phyloP scores from a whole-genome alignment of 2,329 filamentous ascomycete species.

The Aspergillus aculeatus region DNA sequence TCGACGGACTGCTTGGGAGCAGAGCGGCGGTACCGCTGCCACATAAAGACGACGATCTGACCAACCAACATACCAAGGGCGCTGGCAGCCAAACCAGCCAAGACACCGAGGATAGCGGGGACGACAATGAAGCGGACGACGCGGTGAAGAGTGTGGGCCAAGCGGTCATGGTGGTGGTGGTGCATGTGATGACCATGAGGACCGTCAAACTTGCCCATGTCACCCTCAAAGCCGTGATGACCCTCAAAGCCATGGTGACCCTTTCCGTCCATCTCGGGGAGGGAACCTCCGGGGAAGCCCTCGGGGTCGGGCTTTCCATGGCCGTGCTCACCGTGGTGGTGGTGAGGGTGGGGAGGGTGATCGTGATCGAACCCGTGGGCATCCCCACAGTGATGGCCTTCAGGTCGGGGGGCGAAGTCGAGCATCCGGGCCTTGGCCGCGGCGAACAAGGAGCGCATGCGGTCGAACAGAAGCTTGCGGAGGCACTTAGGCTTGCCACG shows the following conservation, averaged over 20 bases:
- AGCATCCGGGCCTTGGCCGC: constrained; percentile 39
- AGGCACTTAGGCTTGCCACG: constrained; percentile 41
- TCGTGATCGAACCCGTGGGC: constrained; percentile 16
- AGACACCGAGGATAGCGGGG: constrained; percentile 46
- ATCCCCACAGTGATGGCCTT: constrained; percentile 30
- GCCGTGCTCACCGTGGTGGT: constrained; percentile 10
- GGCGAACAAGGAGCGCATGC: constrained; percentile 40
- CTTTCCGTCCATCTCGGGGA: constrained; percentile 3
- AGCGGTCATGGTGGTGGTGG: constrained; percentile 34
- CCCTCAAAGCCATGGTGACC: constrained; percentile 15
- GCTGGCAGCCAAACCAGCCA: constrained; percentile 47
- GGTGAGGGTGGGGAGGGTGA: constrained; percentile 12
- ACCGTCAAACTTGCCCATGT: constrained; percentile 10
- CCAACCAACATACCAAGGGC: constrained; percentile 50
- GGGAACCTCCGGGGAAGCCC: not conserved
- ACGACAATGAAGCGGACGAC: constrained; percentile 47
- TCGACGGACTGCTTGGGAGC: constrained; percentile 31
- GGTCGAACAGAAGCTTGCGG: constrained; percentile 38
- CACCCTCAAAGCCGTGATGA: constrained; percentile 10
- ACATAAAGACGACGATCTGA: constrained; percentile 46
- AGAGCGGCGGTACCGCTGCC: constrained; percentile 42
- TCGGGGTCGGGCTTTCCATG: constrained; percentile 8
- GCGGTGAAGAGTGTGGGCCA: constrained; percentile 41
- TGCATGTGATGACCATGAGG: constrained; percentile 32
- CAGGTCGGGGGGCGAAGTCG: constrained; percentile 29